Base-by-base conservation (phyloP, 2,329 filamentous ascomycete species). In the Diaporthe sp. region DNA sequence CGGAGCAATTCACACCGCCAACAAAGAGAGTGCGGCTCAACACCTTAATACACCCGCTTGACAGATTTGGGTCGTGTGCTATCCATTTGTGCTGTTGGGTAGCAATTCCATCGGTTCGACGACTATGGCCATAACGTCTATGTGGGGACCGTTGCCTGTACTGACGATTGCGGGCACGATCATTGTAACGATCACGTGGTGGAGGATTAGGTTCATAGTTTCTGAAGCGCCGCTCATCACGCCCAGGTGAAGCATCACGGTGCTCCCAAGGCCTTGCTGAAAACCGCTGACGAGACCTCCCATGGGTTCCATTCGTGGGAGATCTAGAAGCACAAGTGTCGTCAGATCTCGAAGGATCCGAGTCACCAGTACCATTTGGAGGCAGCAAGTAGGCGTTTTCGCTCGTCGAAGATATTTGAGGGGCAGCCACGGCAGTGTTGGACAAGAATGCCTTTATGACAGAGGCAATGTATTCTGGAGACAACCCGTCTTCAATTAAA, bases 1-100 rank as follows among this genome's bases (percentile, higher is more conserved):
- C 96, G 9, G 94, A 92, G 74, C 91, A 93, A 89, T 93, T 97
- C 77, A 98, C 97, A 81, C 97, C 97, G 77, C 97, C 97, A 79
- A 99, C 95, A 82, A 99, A 99, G 17, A 99, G 89, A 19, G 97
- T 99, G 79, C 97, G 92, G 84, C 96, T 98, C 74, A 97, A 88
- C 37, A 99, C 97, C 88, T 95, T 96, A 84, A 99, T 98, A 79
- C 91, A 90, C 75, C 94, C 93, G 76, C 90, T 87, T 3, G 94
- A 92, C 75, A 99, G 87, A 10, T 85, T 90, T 70, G 89, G 86
- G 83, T 99, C 97, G 84, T 91, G 94, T 65, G 96, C 93, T 75
- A 98, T 87, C 88, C 92, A 94, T 84, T 97, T 98, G 59, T 84
- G 78, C 81, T 81, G 58, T 79, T 82, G 63, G 85, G 81, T 74